Evolutionary conservation across 495 filamentous ascomycete genomes (phyloP).

Genomic region (Penicillium bovifimosum): DNA sequence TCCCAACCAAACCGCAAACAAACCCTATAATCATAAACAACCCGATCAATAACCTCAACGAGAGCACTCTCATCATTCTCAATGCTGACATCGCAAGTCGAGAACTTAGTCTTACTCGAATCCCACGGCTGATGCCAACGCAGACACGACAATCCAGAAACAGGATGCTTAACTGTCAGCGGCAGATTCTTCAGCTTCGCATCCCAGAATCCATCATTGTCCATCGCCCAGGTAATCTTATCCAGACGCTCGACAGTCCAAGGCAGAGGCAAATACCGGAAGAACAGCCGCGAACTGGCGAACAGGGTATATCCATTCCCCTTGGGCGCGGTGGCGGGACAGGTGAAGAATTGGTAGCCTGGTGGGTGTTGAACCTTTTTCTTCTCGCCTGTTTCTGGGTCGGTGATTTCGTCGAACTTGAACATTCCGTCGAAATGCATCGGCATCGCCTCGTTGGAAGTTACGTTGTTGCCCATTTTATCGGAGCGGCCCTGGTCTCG

Average conservation of each 20-base stretch:
- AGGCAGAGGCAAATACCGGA: constrained; percentile 41
- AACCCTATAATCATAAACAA: constrained; percentile 48
- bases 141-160: constrained; percentile 38
- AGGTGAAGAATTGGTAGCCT: constrained; percentile 50
- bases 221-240: constrained; percentile 36
- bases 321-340: constrained; percentile 40
- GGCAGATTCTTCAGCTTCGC: constrained; percentile 38
- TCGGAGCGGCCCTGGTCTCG: constrained; percentile 35
- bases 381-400: constrained; percentile 24
- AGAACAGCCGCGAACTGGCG: constrained; percentile 44
- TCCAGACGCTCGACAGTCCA: constrained; percentile 36
- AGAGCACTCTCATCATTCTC: constrained; percentile 33
- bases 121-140: constrained; percentile 54
- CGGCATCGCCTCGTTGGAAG: constrained; percentile 49
- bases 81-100: constrained; percentile 40
- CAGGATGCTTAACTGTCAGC: constrained; percentile 45
- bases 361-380: constrained; percentile 22
- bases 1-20: constrained; percentile 45
- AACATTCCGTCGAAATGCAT: constrained; percentile 54
- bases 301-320: constrained; percentile 49
- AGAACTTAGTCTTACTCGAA: constrained; percentile 42
- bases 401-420: constrained; percentile 37
- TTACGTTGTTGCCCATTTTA: constrained; percentile 41
- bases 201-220: constrained; percentile 37
- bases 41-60: constrained; percentile 26